phyloP scores from a whole-genome alignment of 2,329 filamentous ascomycete genomes.

The Parastagonospora avenae region DNA sequence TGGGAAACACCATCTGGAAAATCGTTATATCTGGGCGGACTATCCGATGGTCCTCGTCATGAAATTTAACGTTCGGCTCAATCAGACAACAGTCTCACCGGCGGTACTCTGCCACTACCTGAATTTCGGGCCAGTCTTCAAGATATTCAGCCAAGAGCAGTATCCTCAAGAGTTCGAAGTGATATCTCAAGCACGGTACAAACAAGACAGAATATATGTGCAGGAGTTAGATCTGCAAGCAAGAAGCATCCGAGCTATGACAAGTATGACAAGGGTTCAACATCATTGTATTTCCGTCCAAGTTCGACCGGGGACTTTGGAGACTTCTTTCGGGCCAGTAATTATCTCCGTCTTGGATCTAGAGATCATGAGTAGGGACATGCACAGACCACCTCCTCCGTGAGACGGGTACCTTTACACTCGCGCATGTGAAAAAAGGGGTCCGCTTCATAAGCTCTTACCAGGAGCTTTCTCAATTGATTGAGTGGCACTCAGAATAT shows the following conservation, averaged over 20 bases:
- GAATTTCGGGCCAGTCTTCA: neutral
- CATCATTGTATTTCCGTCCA: neutral
- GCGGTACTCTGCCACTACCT: neutral
- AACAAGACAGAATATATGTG: neutral
- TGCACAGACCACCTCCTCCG: too few relatives aligned
- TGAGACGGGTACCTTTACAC: too few relatives aligned
- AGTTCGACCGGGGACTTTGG: neutral
- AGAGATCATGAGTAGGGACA: too few relatives aligned
- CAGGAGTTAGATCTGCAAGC: constrained; percentile 3
- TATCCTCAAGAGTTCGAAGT: neutral
- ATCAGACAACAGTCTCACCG: neutral
- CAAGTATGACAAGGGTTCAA: neutral
- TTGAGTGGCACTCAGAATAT: too few relatives aligned
- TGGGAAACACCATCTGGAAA: neutral
- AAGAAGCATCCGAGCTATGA: neutral
- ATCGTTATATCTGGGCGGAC: neutral
- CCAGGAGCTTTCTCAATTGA: too few relatives aligned
- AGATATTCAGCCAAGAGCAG: neutral
- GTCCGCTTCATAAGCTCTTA: too few relatives aligned
- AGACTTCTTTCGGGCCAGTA: neutral
- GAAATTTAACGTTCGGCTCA: neutral
- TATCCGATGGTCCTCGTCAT: constrained; percentile 1
- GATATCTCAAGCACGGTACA: constrained; percentile 2
- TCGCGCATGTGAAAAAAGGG: too few relatives aligned
- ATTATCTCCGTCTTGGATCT: neutral